Percentiles rank a stretch among this genome's conserved stretches.
phyloP scores from a whole-genome alignment of 192 early-diverging fungal genomes.

The Piromyces finnis region DNA sequence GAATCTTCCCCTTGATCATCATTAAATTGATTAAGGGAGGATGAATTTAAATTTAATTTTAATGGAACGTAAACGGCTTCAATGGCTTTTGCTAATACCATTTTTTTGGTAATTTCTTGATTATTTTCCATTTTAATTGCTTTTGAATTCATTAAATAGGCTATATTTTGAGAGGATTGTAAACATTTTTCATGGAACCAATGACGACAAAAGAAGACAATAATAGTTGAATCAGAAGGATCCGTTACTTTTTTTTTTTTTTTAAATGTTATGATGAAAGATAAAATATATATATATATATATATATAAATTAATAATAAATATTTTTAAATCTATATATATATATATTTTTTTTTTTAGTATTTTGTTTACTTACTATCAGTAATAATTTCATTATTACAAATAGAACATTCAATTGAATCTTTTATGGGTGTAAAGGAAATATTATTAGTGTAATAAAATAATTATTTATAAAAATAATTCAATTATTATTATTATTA shows the following conservation, averaged over 20 bases:
- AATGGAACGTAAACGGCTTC: not conserved
- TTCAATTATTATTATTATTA: too few relatives aligned
- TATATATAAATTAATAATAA: too few relatives aligned
- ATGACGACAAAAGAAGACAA: conserved; percentile 87
- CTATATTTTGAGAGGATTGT: not conserved
- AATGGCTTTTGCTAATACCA: not conserved
- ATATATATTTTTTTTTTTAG: too few relatives aligned
- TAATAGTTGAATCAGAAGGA: conserved; percentile 6
- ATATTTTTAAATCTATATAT: too few relatives aligned
- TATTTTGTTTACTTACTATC: not conserved
- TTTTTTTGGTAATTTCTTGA: not conserved
- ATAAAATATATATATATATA: too few relatives aligned
- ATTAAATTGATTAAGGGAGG: not conserved
- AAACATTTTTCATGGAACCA: conserved; percentile 73
- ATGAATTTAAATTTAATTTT: not conserved
- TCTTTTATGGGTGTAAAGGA: not conserved
- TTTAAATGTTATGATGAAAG: too few relatives aligned
- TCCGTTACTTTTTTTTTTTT: not conserved
- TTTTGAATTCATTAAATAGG: not conserved
- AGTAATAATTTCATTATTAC: not conserved
- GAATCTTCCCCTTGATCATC: not conserved
- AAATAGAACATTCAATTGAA: conserved; percentile 11
- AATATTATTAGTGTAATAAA: too few relatives aligned
- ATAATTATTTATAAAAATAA: too few relatives aligned
- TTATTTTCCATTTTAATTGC: not conserved